phyloP scores from a whole-genome alignment of 139 green algal genomes.

The Mesostigma viride region DNA sequence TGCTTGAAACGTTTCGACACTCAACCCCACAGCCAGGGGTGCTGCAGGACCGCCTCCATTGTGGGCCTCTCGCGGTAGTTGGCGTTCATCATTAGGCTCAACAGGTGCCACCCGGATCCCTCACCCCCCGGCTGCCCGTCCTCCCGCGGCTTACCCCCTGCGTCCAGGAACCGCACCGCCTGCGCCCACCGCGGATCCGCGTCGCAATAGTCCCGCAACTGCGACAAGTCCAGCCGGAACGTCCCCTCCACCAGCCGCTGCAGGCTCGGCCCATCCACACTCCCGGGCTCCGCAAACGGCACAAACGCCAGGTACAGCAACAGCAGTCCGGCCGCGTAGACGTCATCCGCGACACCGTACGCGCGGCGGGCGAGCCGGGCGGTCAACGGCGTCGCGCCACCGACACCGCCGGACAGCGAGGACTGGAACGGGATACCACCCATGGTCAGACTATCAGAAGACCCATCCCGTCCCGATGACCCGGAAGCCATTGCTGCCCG shows the following conservation, averaged over 20 bases:
- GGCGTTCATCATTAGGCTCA: slow-evolving; percentile 40
- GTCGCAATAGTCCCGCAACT: slow-evolving; percentile 44
- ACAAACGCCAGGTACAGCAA: slow-evolving; percentile 45
- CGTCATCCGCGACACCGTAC: too few species aligned
- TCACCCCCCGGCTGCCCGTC: too few species aligned
- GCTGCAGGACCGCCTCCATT: slow-evolving; percentile 33
- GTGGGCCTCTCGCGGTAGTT: slow-evolving; percentile 41
- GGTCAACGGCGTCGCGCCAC: too few species aligned
- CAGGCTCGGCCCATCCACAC: slow-evolving; percentile 41
- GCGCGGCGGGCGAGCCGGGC: too few species aligned
- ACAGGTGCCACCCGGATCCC: slow-evolving; percentile 37
- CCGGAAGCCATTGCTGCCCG: too few species aligned
- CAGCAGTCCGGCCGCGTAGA: slow-evolving; percentile 41
- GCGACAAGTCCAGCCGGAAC: slow-evolving; percentile 37
- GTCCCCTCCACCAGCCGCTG: slow-evolving; percentile 43
- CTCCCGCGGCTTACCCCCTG: background rate
- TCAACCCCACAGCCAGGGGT: slow-evolving; percentile 36
- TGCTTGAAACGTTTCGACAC: too few species aligned
- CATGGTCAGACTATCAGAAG: too few species aligned
- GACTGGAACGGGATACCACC: too few species aligned
- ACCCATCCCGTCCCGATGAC: too few species aligned
- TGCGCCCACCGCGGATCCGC: slow-evolving; percentile 43
- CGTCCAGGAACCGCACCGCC: slow-evolving; percentile 42
- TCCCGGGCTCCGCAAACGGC: slow-evolving; percentile 38
- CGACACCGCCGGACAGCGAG: too few species aligned